Conservation (phyloP, 352 stramenopile species). For the Blastocystis sp. region DNA sequence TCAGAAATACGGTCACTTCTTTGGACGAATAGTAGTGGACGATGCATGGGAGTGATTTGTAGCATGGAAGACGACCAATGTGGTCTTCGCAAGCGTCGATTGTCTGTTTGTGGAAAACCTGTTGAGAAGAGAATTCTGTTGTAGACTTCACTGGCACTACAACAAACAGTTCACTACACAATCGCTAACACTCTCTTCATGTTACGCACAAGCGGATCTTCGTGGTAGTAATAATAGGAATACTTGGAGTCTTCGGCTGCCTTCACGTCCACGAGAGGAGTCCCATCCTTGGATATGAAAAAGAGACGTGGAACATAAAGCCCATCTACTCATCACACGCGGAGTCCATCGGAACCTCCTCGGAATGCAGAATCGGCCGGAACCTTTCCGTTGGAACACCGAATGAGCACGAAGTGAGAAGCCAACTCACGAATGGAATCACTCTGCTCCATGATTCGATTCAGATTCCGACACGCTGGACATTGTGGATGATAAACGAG, state of each 20-base stretch:
- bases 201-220: slow-evolving; percentile 2
- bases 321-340: not conserved
- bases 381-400: not conserved
- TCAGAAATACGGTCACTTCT: too few species aligned
- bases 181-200: not conserved
- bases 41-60: not conserved
- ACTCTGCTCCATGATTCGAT: not conserved
- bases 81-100: not conserved
- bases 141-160: not conserved
- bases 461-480: slow-evolving; percentile 23
- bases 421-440: not conserved
- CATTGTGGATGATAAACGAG: not conserved
- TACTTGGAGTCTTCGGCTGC: not conserved
- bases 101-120: slow-evolving; percentile 22
- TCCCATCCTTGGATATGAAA: not conserved
- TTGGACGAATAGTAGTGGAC: not conserved
- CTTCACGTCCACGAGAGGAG: not conserved
- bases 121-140: not conserved
- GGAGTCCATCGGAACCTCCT: not conserved
- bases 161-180: not conserved
- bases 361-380: not conserved
- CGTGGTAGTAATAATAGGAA: slow-evolving; percentile 31
- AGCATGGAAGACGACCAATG: not conserved
- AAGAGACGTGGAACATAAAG: slow-evolving; percentile 33
- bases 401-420: slow-evolving; percentile 4